A percentile compares a stretch with the other conserved stretches of the same genome.
Conservation (phyloP, 139 green algal species). For the Picochlorum sp. region DNA sequence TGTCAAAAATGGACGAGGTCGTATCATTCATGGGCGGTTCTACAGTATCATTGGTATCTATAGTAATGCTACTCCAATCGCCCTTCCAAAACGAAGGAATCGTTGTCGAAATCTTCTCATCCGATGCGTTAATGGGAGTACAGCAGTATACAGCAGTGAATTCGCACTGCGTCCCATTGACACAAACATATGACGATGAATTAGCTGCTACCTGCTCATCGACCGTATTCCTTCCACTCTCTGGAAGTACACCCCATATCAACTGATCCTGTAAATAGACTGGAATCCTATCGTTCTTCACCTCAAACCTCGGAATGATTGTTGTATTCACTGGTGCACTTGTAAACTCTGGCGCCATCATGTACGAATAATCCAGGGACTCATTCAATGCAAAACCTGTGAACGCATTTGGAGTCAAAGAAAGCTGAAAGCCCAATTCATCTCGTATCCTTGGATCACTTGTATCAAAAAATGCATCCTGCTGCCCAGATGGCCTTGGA, state of each 20-base stretch:
- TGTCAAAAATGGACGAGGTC: neutral
- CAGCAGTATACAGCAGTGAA: conserved; percentile 51
- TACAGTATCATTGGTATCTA: neutral
- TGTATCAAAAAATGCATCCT: conserved; percentile 3
- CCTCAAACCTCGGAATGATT: conserved; percentile 37
- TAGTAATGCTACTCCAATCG: neutral
- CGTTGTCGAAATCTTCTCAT: conserved; percentile 9
- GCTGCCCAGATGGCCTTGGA: conserved; percentile 3
- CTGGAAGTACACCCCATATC: conserved; percentile 45
- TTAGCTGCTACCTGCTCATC: neutral
- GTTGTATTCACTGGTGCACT: neutral
- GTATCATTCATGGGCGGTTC: neutral
- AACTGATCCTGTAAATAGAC: conserved; percentile 34
- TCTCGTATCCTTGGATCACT: conserved; percentile 20
- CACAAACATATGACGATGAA: neutral
- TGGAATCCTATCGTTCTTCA: conserved; percentile 45
- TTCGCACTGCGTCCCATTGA: conserved; percentile 14
- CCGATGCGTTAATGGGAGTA: conserved; percentile 9
- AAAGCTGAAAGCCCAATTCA: conserved; percentile 15
- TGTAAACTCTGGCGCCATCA: conserved; percentile 30
- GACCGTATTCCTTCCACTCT: neutral
- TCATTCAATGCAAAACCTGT: conserved; percentile 37
- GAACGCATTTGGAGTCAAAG: conserved; percentile 23
- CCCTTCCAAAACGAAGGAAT: conserved; percentile 38
- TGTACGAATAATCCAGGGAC: conserved; percentile 49